phyloP scores from a whole-genome alignment of 352 stramenopile species.

The Phytopythium cucurbitacearum region DNA sequence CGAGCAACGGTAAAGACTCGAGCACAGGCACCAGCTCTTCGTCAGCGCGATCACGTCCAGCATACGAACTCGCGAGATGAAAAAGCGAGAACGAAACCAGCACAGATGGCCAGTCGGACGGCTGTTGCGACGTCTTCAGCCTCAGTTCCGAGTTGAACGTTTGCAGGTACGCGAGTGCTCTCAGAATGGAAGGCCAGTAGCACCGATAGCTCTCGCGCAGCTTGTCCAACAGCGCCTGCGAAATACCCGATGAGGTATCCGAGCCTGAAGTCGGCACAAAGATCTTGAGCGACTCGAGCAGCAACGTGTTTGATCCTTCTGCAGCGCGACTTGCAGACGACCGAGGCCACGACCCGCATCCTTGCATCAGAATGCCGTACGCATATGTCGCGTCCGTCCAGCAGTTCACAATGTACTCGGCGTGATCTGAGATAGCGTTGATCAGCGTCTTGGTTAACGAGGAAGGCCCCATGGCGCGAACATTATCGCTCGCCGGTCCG shows the following conservation, averaged over 20 bases:
- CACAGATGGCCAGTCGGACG: constrained; percentile 10
- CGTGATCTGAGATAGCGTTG: constrained; percentile 31
- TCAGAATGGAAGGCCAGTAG: constrained; percentile 6
- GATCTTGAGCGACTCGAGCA: constrained; percentile 8
- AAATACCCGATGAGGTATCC: not conserved
- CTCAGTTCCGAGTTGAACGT: constrained; percentile 4
- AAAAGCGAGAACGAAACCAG: constrained; percentile 37
- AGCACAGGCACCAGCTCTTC: constrained; percentile 34
- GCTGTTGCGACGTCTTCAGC: constrained; percentile 8
- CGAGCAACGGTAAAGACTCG: constrained; percentile 26
- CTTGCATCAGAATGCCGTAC: constrained; percentile 46
- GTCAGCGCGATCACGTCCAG: constrained; percentile 17
- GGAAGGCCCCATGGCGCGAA: constrained; percentile 17
- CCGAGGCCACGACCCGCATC: constrained; percentile 27
- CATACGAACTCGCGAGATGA: constrained; percentile 41
- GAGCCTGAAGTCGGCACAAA: not conserved
- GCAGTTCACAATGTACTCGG: constrained; percentile 41
- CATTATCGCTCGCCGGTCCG: constrained; percentile 11
- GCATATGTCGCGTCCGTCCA: constrained; percentile 46
- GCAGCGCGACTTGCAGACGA: not conserved
- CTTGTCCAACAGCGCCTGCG: not conserved
- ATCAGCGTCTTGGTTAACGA: constrained; percentile 55
- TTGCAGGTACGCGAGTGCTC: constrained; percentile 5
- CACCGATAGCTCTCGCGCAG: constrained; percentile 3
- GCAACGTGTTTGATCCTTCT: not conserved